Base-by-base conservation (phyloP, 1,284 basidiomycete genomes). In the Cystobasidiaceae sp. region DNA sequence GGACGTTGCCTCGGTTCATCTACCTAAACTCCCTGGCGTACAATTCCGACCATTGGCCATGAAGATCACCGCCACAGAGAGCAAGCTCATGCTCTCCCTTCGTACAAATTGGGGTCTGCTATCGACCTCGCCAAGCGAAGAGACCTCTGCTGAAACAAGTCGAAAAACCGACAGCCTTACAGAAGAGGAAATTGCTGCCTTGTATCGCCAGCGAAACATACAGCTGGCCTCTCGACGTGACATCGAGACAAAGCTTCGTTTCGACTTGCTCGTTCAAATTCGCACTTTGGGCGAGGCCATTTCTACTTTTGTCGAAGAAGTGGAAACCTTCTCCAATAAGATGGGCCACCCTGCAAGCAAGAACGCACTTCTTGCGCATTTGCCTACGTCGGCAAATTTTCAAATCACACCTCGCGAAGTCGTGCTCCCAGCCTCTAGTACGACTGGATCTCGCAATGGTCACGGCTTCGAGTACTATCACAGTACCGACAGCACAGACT, bases 281-380 rank as follows among this genome's bases (percentile, higher is more conserved):
- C 82, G 85, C 57, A 89, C 91, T 67, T 81, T 92, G 9, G 86
- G 88, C 69, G 81, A 84, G 41, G 87, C 87, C 0, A 82, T 92
- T 4, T 76, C 83, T 41, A 81, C 83, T 0, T 91, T 91, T 72
- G 84, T 89, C 9, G 75, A 81, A 6, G 88, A 90, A 71, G 84
- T 56, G 11, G 56, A 52, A 30, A 48, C 34, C 13, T 52, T 45
- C n/a, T 49, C 46, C 2, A 32, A 25, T 3, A 33, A 37, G 27
- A 23, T 6, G n/a, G 41, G 44, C 46, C 23, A 66, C n/a, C 48
- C 51, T 17, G 23, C 56, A 1, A 34, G 45, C 28, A 34, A 56
- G 23, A 60, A 25, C 7, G 48, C 51, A 4, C 41, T 71, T 3
- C 64, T 65, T 9, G 67, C 71, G 0, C 61, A 64, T 7, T 64